Evolutionary conservation across 2,329 filamentous ascomycete species (phyloP), one percentile per base, ranked within the genome.

Genomic region (Phaeosphaeriaceae sp.): DNA sequence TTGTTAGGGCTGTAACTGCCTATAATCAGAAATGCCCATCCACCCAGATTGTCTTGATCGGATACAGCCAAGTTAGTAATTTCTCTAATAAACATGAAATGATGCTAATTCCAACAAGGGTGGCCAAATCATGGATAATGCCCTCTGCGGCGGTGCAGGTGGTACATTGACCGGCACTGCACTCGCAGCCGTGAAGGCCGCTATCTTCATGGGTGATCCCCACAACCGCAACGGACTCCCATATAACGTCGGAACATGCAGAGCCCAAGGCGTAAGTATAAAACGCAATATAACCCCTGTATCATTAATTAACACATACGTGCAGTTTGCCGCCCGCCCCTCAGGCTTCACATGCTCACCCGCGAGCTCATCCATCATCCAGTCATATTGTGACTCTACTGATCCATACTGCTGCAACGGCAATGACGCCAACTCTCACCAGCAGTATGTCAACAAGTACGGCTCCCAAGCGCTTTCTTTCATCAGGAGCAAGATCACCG

Each of bases 361-460:
- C 1, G 79, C 82, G 4, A 77, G 55, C 8, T 76, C 76, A 29
- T 77, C 70, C 64, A 84, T 82, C 61, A 82, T 87, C 58, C 75
- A 86, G 72, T 84, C 82, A 4, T 88, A 87, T 76, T 88, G 86
- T 68, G 85, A 88, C 59, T 73, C 79, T 4, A 63, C 80, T 3
- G 85, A 88, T 55, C 84, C 84, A 0, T 87, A 85, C 73, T 88
- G 86, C 78, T 88, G 84, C 71, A 85, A 81, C 34, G 86, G 85
- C 40, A 85, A 79, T 60, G 77, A 87, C 51, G 76, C 79, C 20
- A 80, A 81, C 60, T 77, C 80, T 6, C 85, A 87, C 68, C 81
- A 86, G 66, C 79, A 83, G 41, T 88, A 88, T 50, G 84, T 81
- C 2, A 73, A 66, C 52, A 82, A 82, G 59, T 88, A 88, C 52